Conservation (phyloP, 2,329 filamentous ascomycete species). For the Fusarium metavorans region DNA sequence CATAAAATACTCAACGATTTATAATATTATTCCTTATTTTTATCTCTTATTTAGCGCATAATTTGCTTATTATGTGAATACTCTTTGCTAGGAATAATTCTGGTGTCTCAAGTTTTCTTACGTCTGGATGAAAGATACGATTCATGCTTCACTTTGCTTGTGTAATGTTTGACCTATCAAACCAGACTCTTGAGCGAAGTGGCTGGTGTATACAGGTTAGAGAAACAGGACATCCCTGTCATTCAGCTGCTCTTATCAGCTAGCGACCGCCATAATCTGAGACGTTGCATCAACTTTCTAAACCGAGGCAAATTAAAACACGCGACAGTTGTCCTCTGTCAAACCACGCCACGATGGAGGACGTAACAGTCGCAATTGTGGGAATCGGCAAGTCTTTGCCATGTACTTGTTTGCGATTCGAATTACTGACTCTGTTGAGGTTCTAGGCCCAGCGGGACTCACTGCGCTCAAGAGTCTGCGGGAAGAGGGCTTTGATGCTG, state of each 20-base stretch:
- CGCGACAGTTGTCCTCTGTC: background rate
- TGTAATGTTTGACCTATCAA: background rate
- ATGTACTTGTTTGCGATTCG: too few species aligned
- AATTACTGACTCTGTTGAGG: background rate
- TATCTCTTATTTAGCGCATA: background rate
- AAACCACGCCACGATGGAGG: background rate
- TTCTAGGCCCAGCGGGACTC: background rate
- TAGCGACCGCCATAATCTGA: background rate
- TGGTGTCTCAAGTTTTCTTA: too few species aligned
- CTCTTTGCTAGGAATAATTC: too few species aligned
- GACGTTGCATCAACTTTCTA: background rate
- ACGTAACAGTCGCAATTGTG: background rate
- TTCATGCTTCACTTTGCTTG: background rate
- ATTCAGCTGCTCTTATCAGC: background rate
- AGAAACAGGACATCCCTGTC: background rate
- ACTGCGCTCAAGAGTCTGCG: constrained; percentile 2
- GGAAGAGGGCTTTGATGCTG: constrained; percentile 6
- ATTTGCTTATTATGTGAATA: too few species aligned
- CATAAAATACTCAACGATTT: too few species aligned
- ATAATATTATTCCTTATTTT: too few species aligned
- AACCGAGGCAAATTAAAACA: background rate
- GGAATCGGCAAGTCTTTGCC: background rate
- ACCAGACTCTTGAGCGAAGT: background rate
- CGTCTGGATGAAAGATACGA: background rate
- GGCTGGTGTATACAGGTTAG: background rate